A percentile compares a stretch with the other conserved stretches of the same genome.
These are phyloP conservation scores for Ogataea parapolymorpha DNA, from an alignment of 805 yeast genomes.

Conservation along the genomic window DNA sequence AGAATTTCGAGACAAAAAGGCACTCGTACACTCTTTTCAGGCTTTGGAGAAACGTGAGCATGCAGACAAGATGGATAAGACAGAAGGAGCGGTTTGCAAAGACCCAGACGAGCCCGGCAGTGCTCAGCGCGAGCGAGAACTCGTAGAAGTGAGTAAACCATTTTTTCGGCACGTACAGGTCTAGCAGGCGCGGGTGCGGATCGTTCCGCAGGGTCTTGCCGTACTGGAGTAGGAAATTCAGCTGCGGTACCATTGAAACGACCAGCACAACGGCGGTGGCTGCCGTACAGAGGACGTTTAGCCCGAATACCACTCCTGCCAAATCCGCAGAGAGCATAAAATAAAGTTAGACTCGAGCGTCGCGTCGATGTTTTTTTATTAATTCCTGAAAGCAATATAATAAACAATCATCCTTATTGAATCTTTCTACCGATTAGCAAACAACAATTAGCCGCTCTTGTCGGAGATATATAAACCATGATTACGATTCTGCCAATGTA, in stretches of 20 bases:
- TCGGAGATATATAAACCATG: slow-evolving; percentile 1
- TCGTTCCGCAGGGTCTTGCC: slow-evolving; percentile 38
- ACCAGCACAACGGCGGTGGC: slow-evolving; percentile 27
- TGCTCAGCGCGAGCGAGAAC: slow-evolving; percentile 31
- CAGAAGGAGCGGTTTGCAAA: not conserved
- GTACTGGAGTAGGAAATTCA: slow-evolving; percentile 40
- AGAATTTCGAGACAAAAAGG: slow-evolving; percentile 44
- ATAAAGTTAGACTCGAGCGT: not conserved
- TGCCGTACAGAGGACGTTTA: slow-evolving; percentile 5
- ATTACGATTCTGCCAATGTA: slow-evolving; percentile 15
- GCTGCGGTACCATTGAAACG: slow-evolving; percentile 30
- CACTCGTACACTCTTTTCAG: slow-evolving; percentile 56
- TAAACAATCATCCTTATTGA: slow-evolving; percentile 2
- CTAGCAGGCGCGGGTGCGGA: not conserved
- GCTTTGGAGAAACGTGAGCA: slow-evolving; percentile 46
- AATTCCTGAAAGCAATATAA: slow-evolving; percentile 5
- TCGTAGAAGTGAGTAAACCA: slow-evolving; percentile 65
- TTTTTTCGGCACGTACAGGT: slow-evolving; percentile 53
- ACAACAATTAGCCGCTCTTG: not conserved
- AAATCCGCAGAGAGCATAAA: not conserved
- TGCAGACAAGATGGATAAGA: slow-evolving; percentile 6
- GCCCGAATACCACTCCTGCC: not conserved
- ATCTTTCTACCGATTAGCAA: not conserved
- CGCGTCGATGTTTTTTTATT: slow-evolving; percentile 6
- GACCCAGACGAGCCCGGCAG: not conserved